Percentiles rank a stretch among this genome's conserved stretches.
These are phyloP conservation scores for Pythium angustatum DNA, from an alignment of 352 stramenopile species.

Conservation along the genomic window DNA sequence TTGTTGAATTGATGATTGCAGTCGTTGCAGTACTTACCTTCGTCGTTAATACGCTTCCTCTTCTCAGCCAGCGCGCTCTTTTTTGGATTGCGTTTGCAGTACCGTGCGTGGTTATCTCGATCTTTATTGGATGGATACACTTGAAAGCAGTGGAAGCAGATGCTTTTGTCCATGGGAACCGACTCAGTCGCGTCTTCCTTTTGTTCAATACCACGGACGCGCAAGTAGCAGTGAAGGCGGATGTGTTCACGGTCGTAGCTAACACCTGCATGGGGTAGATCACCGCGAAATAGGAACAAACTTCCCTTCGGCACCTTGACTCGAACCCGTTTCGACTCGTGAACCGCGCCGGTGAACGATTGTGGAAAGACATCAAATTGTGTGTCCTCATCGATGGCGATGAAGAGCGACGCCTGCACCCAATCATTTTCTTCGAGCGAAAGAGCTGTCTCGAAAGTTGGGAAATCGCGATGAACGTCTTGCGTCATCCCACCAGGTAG, in stretches of 20 bases:
- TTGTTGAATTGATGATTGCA: not conserved
- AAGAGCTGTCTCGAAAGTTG: not conserved
- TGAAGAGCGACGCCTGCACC: constrained; percentile 1
- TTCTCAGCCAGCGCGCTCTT: not conserved
- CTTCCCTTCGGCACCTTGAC: not conserved
- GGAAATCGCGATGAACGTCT: constrained; percentile 7
- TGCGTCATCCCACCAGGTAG: not conserved
- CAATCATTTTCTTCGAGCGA: not conserved
- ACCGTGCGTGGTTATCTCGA: constrained; percentile 2
- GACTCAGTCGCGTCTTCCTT: not conserved
- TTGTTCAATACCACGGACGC: not conserved
- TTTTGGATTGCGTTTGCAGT: not conserved
- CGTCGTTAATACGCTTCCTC: constrained; percentile 1
- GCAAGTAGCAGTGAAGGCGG: not conserved
- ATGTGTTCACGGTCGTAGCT: not conserved
- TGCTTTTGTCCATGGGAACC: not conserved
- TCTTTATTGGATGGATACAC: not conserved
- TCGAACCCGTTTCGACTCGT: not conserved
- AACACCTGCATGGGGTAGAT: not conserved
- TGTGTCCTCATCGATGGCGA: constrained; percentile 1
- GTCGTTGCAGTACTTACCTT: not conserved
- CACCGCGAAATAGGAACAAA: constrained; percentile 4
- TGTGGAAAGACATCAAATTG: not conserved
- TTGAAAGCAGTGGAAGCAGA: not conserved
- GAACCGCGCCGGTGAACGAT: not conserved